phyloP scores from a whole-genome alignment of 2,329 filamentous ascomycete species.

The Diaporthe australafricana region DNA sequence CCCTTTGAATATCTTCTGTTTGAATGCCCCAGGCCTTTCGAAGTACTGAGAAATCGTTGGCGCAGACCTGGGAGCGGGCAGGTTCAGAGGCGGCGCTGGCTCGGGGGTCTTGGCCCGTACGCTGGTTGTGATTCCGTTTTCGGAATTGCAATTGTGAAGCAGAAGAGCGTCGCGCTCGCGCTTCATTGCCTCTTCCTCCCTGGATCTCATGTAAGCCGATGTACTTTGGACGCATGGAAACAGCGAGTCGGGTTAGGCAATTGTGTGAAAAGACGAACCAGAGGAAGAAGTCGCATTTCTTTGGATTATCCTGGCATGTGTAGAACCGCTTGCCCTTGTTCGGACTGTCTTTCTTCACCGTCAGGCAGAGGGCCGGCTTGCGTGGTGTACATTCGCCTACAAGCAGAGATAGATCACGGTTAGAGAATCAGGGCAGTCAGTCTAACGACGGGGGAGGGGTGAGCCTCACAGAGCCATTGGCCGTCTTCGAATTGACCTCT shows the following conservation, averaged over 20 bases:
- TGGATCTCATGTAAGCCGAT: neutral
- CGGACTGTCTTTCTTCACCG: constrained; percentile 50
- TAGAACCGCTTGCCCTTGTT: constrained; percentile 58
- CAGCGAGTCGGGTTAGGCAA: neutral
- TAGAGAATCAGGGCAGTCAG: neutral
- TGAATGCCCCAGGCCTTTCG: neutral
- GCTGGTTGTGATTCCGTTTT: constrained; percentile 32
- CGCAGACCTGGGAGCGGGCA: neutral
- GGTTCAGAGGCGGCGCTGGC: constrained; percentile 22
- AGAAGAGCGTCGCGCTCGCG: constrained; percentile 44
- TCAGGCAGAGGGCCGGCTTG: constrained; percentile 48
- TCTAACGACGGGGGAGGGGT: neutral
- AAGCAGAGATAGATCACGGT: neutral
- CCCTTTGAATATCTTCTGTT: constrained; percentile 32
- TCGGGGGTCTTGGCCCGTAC: constrained; percentile 33
- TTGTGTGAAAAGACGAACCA: constrained; percentile 44
- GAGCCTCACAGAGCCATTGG: constrained; percentile 44
- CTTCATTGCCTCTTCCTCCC: constrained; percentile 49
- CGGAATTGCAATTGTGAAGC: constrained; percentile 36
- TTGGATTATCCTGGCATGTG: constrained; percentile 49
- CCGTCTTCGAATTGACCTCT: constrained; percentile 42
- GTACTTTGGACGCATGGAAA: neutral
- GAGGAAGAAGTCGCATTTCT: constrained; percentile 57
- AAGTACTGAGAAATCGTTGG: constrained; percentile 14
- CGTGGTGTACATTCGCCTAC: constrained; percentile 59